Evolutionary conservation across 2,329 filamentous ascomycete species (phyloP).

Genomic region (Blastomyces silverae): DNA sequence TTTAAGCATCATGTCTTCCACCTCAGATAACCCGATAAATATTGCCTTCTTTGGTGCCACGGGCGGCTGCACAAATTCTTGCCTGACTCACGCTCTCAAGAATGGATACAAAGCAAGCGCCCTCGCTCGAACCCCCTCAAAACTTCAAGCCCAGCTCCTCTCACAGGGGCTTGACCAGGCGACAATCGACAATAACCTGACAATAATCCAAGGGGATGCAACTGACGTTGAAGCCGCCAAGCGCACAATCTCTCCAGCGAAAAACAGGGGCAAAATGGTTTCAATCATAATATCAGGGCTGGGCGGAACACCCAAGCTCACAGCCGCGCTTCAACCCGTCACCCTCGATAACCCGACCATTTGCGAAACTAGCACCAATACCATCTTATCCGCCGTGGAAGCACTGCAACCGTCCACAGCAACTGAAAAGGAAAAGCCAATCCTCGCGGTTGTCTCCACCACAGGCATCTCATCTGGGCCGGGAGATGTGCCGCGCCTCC

Average conservation of each 20-base stretch:
- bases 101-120: constrained; percentile 43
- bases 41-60: constrained; percentile 50
- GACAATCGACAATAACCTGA: constrained; percentile 38
- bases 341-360: constrained; percentile 26
- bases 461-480: constrained; percentile 24
- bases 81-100: constrained; percentile 41
- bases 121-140: constrained; percentile 46
- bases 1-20: constrained; percentile 5
- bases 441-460: constrained; percentile 25
- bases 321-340: constrained; percentile 23
- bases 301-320: constrained; percentile 24
- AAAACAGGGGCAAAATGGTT: constrained; percentile 29
- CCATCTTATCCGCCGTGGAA: constrained; percentile 23
- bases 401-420: constrained; percentile 20
- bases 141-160: constrained; percentile 42
- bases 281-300: constrained; percentile 46
- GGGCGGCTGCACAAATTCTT: constrained; percentile 42
- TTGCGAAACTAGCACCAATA: constrained; percentile 24
- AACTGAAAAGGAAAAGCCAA: constrained; percentile 18
- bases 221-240: constrained; percentile 40
- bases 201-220: constrained; percentile 45
- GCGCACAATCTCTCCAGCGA: constrained; percentile 30
- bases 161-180: constrained; percentile 36
- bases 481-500: constrained; percentile 19
- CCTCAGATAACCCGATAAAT: not conserved